Evolutionary conservation across 192 early-diverging fungal species (phyloP).

Genomic region (Neocallimastix lanati): DNA sequence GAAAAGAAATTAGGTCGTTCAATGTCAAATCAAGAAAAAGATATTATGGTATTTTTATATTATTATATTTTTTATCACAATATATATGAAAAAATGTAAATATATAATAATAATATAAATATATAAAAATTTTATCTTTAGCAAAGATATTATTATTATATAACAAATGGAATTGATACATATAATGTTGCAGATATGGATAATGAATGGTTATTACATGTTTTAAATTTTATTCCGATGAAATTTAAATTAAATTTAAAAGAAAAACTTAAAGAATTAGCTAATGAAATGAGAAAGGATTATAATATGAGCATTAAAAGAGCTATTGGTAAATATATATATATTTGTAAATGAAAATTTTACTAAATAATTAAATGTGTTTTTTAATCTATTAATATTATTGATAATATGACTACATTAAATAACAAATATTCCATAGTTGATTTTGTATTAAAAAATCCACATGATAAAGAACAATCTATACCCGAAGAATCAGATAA

Average conservation of each 20-base stretch:
- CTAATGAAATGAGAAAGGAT: slow-evolving; percentile 40
- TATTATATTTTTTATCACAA: too few relatives aligned
- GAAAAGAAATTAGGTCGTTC: slow-evolving; percentile 1
- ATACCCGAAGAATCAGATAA: slow-evolving; percentile 1
- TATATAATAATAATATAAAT: too few relatives aligned
- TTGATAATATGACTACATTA: background rate
- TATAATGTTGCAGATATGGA: slow-evolving; percentile 44
- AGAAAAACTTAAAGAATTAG: slow-evolving; percentile 13
- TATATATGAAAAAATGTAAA: too few relatives aligned
- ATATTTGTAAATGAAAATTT: too few relatives aligned
- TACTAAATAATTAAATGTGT: too few relatives aligned
- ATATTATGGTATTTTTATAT: slow-evolving; percentile 11
- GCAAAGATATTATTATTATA: slow-evolving; percentile 52
- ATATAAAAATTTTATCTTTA: slow-evolving; percentile 4
- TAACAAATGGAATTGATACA: slow-evolving; percentile 42
- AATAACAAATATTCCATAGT: slow-evolving; percentile 9
- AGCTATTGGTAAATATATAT: slow-evolving; percentile 24
- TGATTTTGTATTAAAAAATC: slow-evolving; percentile 46
- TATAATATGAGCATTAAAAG: slow-evolving; percentile 49
- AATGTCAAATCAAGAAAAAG: slow-evolving; percentile 15
- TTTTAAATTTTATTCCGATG: slow-evolving; percentile 22
- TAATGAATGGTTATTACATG: slow-evolving; percentile 32
- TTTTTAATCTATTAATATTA: too few relatives aligned
- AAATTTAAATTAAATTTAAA: slow-evolving; percentile 18
- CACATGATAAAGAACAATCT: slow-evolving; percentile 24